A percentile compares a stretch with the other conserved stretches of the same genome.
phyloP scores from a whole-genome alignment of 2,329 filamentous ascomycete genomes.

The Neoarthrinium moseri region DNA sequence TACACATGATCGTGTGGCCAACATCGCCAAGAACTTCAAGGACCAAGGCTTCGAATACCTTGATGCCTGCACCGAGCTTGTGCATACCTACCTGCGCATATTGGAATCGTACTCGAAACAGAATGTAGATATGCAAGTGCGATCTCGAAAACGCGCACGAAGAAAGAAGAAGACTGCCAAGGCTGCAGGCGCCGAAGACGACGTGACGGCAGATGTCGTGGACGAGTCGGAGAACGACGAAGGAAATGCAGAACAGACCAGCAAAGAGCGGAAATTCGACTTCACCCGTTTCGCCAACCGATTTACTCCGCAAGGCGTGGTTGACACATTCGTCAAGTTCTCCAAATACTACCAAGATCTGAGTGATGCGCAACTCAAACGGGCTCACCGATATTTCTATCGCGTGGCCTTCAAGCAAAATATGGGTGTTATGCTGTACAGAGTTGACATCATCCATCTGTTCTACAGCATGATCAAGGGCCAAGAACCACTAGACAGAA shows the following conservation, averaged over 20 bases:
- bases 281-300: constrained; percentile 79
- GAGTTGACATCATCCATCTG: constrained; percentile 85
- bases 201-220: constrained; percentile 55
- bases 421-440: constrained; percentile 82
- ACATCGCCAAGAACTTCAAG: constrained; percentile 82
- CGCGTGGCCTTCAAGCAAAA: constrained; percentile 94
- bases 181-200: constrained; percentile 38
- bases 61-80: constrained; percentile 85
- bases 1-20: constrained; percentile 83
- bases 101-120: constrained; percentile 92
- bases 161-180: constrained; percentile 69
- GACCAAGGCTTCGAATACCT: constrained; percentile 93
- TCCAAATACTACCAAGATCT: constrained; percentile 80
- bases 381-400: constrained; percentile 91
- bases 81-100: constrained; percentile 89
- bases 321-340: constrained; percentile 86
- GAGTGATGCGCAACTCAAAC: constrained; percentile 76
- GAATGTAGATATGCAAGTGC: constrained; percentile 89
- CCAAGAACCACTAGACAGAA: constrained; percentile 69
- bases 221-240: constrained; percentile 74
- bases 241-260: constrained; percentile 65
- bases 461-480: constrained; percentile 93
- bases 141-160: constrained; percentile 71
- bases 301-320: constrained; percentile 79
- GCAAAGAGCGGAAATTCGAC: constrained; percentile 88